A percentile compares a stretch with the other conserved stretches of the same genome.
These are phyloP conservation scores for Tubosaeta brunneosetosa DNA, from an alignment of 768 basidiomycete genomes.

Conservation along the genomic window DNA sequence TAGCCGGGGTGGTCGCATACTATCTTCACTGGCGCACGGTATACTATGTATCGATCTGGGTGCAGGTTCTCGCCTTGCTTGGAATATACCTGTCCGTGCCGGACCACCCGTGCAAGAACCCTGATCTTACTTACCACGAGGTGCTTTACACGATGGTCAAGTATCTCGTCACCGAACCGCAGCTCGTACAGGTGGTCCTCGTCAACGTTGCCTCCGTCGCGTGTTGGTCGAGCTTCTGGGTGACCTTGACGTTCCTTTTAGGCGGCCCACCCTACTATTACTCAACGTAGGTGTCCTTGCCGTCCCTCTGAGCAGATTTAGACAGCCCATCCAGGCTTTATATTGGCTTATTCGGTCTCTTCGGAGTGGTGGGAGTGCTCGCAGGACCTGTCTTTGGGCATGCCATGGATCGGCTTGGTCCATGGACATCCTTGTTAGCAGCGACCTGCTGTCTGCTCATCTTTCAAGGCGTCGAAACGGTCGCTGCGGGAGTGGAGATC, in stretches of 20 bases:
- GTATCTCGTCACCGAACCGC: slow-evolving; percentile 38
- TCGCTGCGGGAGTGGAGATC: slow-evolving; percentile 35
- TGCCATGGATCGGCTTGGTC: slow-evolving; percentile 27
- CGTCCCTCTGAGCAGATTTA: background rate
- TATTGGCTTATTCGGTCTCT: slow-evolving; percentile 47
- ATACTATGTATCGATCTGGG: slow-evolving; percentile 38
- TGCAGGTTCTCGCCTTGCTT: slow-evolving; percentile 25
- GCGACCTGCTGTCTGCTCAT: slow-evolving; percentile 27
- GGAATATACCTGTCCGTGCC: slow-evolving; percentile 34
- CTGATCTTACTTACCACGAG: slow-evolving; percentile 31
- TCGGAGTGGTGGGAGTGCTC: slow-evolving; percentile 37
- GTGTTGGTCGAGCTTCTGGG: slow-evolving; percentile 33
- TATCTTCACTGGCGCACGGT: slow-evolving; percentile 38
- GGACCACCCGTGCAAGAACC: slow-evolving; percentile 37
- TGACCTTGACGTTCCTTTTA: slow-evolving; percentile 41
- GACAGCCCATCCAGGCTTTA: slow-evolving; percentile 10
- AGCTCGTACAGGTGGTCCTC: slow-evolving; percentile 31
- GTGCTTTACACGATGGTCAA: slow-evolving; percentile 37
- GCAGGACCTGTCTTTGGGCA: slow-evolving; percentile 19
- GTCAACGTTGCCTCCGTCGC: slow-evolving; percentile 23
- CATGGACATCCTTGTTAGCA: slow-evolving; percentile 38
- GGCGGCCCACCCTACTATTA: slow-evolving; percentile 35
- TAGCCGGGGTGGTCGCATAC: slow-evolving; percentile 36
- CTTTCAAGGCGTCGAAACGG: slow-evolving; percentile 32
- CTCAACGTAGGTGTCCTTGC: slow-evolving; percentile 22